phyloP scores from a whole-genome alignment of 2,329 filamentous ascomycete genomes.

The Penicillium nordicum region DNA sequence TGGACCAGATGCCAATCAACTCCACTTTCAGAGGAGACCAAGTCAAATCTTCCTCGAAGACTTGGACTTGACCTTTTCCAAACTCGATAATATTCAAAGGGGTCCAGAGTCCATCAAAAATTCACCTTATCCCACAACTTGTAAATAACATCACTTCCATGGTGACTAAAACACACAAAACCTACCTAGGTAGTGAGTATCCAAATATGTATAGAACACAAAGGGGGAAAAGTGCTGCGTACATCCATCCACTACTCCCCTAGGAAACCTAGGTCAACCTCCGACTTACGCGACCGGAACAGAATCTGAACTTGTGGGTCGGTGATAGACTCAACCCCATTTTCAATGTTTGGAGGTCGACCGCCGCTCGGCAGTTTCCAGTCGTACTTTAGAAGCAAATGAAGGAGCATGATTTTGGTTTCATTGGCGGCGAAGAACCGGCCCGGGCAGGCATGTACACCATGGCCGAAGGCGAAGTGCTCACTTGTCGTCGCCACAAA shows the following conservation, averaged over 20 bases:
- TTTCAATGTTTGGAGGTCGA: conserved; percentile 43
- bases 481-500: conserved; percentile 31
- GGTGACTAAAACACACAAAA: neutral
- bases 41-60: neutral
- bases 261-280: conserved; percentile 23
- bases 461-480: conserved; percentile 38
- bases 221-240: neutral
- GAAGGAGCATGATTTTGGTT: conserved; percentile 54
- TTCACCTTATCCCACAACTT: neutral
- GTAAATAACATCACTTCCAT: neutral
- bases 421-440: conserved; percentile 57
- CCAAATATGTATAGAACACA: neutral
- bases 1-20: neutral
- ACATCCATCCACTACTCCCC: conserved; percentile 12
- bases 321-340: conserved; percentile 45
- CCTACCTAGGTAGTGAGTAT: neutral
- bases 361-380: conserved; percentile 42
- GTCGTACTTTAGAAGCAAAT: conserved; percentile 54
- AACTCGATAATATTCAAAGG: neutral
- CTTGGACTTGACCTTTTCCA: neutral
- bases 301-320: conserved; percentile 28
- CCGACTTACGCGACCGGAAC: conserved; percentile 25
- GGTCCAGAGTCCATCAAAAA: neutral
- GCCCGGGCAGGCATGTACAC: conserved; percentile 46
- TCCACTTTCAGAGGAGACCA: conserved; percentile 2